Base-by-base conservation (phyloP, 805 yeast genomes). In the Ogataea corticis region DNA sequence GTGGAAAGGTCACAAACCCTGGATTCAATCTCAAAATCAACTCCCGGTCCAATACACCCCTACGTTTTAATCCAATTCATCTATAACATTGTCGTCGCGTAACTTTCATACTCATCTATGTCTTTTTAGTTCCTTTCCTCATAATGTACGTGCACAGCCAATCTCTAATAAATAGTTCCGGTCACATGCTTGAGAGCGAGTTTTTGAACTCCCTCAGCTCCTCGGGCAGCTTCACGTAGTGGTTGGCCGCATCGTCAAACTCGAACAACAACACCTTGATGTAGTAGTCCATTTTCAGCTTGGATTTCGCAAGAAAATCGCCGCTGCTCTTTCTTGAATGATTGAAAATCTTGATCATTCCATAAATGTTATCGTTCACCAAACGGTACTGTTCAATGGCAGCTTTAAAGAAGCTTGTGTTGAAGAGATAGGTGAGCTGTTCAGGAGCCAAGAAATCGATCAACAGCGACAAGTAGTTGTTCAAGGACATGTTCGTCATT, bases 361-460 rank as follows among this genome's bases (percentile, higher is more conserved):
- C 70, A 50, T 67, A 66, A 19, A 67, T 55, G 46, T 65, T 67
- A 44, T 67, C 70, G 28, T 44, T 57, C 15, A 60, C 42, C 35
- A 67, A 49, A 48, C 70, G 57, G 49, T 62, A 67, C 41, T 65
- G 61, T 52, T 67, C 69, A 41, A 66, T 54, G 3, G 62, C 54
- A 28, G 41, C 31, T 40, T 58, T 65, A 54, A 63, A 66, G 23
- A 64, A 54, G 6, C 47, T 40, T 5, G 63, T 51, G n/a, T 46
- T 45, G 39, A 60, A 43, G 23, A 67, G 30, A 3, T 45, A 29
- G 4, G 30, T 17, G 12, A 45, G 37, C 37, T 57, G 59, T n/a
- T 45, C 27, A 2, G 56, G 59, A 13, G 48, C 35, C n/a, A 63
- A 29, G 12, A 51, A 38, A 42, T 67, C 71, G 30, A 65, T 52